Conservation (phyloP, 148 eudicot species). For the Silene uniflora region DNA sequence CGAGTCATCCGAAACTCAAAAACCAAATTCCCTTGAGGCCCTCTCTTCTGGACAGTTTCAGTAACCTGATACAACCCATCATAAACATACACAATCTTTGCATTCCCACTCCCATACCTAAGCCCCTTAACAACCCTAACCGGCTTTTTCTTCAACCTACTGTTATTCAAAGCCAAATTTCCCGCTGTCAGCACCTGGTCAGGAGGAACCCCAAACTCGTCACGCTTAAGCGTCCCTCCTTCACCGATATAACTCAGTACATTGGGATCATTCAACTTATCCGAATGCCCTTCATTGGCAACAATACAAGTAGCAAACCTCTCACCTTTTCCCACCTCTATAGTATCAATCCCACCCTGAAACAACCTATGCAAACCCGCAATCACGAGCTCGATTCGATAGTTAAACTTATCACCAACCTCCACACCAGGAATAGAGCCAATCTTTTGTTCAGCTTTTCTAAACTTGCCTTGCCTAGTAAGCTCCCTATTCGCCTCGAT, state of each 20-base stretch:
- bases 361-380: conserved; percentile 47
- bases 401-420: conserved; percentile 39
- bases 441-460: too few relatives aligned
- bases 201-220: conserved; percentile 16
- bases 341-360: conserved; percentile 39
- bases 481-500: too few relatives aligned
- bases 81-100: too few relatives aligned
- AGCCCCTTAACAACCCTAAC: conserved; percentile 47
- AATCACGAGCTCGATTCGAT: conserved; percentile 40
- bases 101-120: too few relatives aligned
- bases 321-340: conserved; percentile 21
- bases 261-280: conserved; percentile 29
- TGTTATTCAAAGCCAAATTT: conserved; percentile 52
- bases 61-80: too few relatives aligned
- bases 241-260: conserved; percentile 44
- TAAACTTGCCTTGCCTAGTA: too few relatives aligned
- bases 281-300: conserved; percentile 42
- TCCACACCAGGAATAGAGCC: too few relatives aligned
- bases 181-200: conserved; percentile 56
- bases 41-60: too few relatives aligned
- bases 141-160: conserved; percentile 33
- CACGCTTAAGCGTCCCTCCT: conserved; percentile 36
- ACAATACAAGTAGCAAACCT: conserved; percentile 46
- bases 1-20: too few relatives aligned
- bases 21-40: too few relatives aligned